phyloP scores from a whole-genome alignment of 129 eudicot species.

The Lactuca sativa region DNA sequence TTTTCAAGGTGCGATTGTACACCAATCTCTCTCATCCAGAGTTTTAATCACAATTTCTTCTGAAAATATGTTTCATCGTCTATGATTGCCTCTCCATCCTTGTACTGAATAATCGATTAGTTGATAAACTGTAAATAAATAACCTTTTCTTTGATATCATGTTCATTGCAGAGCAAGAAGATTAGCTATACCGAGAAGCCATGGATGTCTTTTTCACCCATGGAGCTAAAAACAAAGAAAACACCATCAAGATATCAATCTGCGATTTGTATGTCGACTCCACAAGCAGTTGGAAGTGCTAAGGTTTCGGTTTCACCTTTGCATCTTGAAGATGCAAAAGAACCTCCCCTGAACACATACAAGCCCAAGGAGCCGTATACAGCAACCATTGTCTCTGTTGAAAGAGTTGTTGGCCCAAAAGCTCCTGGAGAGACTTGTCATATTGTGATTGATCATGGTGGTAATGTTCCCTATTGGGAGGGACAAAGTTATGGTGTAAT shows the following conservation, averaged over 20 bases:
- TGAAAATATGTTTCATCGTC: no score
- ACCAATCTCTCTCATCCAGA: neutral
- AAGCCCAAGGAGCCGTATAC: constrained; percentile 92
- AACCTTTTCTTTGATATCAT: neutral
- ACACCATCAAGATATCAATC: constrained; percentile 40
- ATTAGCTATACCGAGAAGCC: constrained; percentile 50
- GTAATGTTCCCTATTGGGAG: constrained; percentile 98
- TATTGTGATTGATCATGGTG: constrained; percentile 90
- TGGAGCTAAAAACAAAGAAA: constrained; percentile 49
- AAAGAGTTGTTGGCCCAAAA: constrained; percentile 83
- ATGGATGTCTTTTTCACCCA: constrained; percentile 37
- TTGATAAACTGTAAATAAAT: constrained; percentile 1
- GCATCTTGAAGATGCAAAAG: constrained; percentile 73
- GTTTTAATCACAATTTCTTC: neutral
- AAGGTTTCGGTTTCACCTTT: constrained; percentile 79
- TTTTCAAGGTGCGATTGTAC: constrained; percentile 25
- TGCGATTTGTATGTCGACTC: constrained; percentile 67
- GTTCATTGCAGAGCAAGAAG: constrained; percentile 49
- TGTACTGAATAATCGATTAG: neutral
- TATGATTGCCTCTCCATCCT: no score
- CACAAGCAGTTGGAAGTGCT: constrained; percentile 56
- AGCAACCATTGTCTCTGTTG: constrained; percentile 94
- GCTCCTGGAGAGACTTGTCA: constrained; percentile 99
- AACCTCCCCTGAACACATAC: constrained; percentile 79
- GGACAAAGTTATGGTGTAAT: constrained; percentile 97